Conservation (phyloP, 2,329 filamentous ascomycete species). For the Xylaria sp. region DNA sequence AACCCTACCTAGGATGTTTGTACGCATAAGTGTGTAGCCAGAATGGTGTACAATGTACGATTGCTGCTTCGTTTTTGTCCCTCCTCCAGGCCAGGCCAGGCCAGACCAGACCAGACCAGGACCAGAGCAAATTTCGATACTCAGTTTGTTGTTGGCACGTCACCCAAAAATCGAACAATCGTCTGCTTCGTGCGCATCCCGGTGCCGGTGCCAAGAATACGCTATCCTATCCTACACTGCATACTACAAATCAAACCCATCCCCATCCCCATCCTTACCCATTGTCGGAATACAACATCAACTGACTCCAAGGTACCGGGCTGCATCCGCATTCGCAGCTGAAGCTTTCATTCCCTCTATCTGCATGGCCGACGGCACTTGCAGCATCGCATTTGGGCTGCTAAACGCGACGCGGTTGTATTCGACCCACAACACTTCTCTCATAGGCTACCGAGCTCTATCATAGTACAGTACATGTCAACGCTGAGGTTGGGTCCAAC, state of each 20-base stretch:
- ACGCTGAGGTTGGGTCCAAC: slow-evolving; percentile 15
- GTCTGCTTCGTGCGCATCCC: not conserved
- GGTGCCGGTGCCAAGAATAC: slow-evolving; percentile 14
- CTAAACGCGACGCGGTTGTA: slow-evolving; percentile 27
- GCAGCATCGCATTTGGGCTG: slow-evolving; percentile 19
- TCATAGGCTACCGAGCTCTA: not conserved
- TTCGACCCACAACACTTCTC: slow-evolving; percentile 16
- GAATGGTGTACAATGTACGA: not conserved
- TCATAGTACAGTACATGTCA: not conserved
- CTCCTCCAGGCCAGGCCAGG: not conserved
- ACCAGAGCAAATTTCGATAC: not conserved
- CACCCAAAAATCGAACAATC: slow-evolving; percentile 21
- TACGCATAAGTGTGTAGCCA: not conserved
- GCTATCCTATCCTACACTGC: not conserved
- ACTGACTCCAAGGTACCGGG: not conserved
- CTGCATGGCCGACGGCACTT: slow-evolving; percentile 20
- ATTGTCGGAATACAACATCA: slow-evolving; percentile 17
- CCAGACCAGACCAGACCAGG: too few relatives aligned
- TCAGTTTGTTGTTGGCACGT: slow-evolving; percentile 7
- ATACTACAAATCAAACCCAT: slow-evolving; percentile 11
- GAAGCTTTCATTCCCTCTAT: slow-evolving; percentile 10
- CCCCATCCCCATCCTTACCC: not conserved
- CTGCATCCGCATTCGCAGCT: slow-evolving; percentile 4
- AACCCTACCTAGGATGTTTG: not conserved
- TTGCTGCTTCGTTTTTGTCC: not conserved